Conservation (phyloP, 2,329 filamentous ascomycete species). For the Venturia pyrina region DNA sequence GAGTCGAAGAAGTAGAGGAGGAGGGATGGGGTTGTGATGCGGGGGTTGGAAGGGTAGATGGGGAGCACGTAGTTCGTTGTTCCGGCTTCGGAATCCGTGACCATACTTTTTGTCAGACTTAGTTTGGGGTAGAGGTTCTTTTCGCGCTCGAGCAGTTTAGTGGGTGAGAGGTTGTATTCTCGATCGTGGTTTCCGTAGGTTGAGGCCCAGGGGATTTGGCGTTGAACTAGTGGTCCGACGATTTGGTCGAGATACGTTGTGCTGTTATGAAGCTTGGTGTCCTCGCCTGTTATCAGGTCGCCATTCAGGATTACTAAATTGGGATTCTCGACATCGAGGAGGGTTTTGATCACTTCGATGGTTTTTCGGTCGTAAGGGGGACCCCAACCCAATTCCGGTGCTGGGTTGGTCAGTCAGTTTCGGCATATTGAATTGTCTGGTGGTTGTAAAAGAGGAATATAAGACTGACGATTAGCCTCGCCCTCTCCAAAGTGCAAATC, state of each 20-base stretch:
- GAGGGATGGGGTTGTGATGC: slow-evolving; percentile 36
- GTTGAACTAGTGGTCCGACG: slow-evolving; percentile 46
- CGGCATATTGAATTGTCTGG: not conserved
- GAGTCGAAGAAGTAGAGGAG: slow-evolving; percentile 67
- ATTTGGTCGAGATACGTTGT: slow-evolving; percentile 50
- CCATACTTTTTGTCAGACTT: slow-evolving; percentile 34
- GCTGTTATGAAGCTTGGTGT: slow-evolving; percentile 44
- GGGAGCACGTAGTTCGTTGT: slow-evolving; percentile 47
- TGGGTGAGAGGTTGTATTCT: slow-evolving; percentile 45
- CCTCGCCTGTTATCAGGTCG: slow-evolving; percentile 61
- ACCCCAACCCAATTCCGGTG: slow-evolving; percentile 34
- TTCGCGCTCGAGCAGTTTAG: slow-evolving; percentile 32
- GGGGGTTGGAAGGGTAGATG: slow-evolving; percentile 39
- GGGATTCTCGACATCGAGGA: slow-evolving; percentile 48
- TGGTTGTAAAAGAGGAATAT: not conserved
- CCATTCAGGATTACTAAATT: slow-evolving; percentile 60
- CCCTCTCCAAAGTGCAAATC: slow-evolving; percentile 66
- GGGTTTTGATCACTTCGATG: slow-evolving; percentile 43
- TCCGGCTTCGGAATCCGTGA: slow-evolving; percentile 29
- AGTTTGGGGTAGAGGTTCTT: slow-evolving; percentile 20
- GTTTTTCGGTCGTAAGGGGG: slow-evolving; percentile 48
- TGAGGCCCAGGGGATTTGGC: slow-evolving; percentile 51
- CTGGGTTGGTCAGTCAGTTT: slow-evolving; percentile 14
- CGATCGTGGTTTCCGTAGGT: slow-evolving; percentile 66
- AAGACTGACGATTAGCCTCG: slow-evolving; percentile 23